Base-by-base conservation (phyloP, 2,329 filamentous ascomycete genomes). In the Pseudogymnoascus sp. region DNA sequence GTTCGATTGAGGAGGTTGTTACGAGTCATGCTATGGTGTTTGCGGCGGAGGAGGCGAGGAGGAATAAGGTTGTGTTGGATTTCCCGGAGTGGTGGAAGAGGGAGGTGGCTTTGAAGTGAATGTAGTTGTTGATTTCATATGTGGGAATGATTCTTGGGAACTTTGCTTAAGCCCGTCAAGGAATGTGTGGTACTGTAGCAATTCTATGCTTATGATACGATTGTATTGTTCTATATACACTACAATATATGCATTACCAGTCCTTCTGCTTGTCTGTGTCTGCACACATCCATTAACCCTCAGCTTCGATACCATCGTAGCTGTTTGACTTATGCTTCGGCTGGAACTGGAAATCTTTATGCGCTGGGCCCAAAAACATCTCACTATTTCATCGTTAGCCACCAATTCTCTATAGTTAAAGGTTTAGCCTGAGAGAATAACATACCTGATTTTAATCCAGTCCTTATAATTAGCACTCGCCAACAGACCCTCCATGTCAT, bases 371-470 rank as follows among this genome's bases (percentile, higher is more conserved):
- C 16, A 99, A 83, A 80, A 96, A 99, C 92, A 99, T 98, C 75
- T 99, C 95, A 75, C 93, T 96, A 66, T 62, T 62, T 25, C 10
- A 65, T 57, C 10, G 57, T 67, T 45, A 71, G 63, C 39, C 62
- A 63, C 8, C 14, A 43, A 34, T 21, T 11, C n/a, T 19, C 21
- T 8, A 23, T 5, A 14, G 2, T 34, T 19, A 10, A 57, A 39
- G 8, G 43, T 16, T 61, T 31, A 62, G 6, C 14, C 23, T n/a
- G 60, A 67, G 63, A 65, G 64, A 60, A 65, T 31, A 65, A 81
- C 86, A 75, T 84, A 95, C 92, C 88, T 96, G 72, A 99, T 96
- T 80, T 96, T 98, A 75, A 99, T 92, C 95, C 95, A 99, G 76
- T 99, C 95, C 78, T 89, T 90, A 79, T 96, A 97, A 77, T 98